Conservation (phyloP, 2,329 filamentous ascomycete species). For the Massarina eburnea region DNA sequence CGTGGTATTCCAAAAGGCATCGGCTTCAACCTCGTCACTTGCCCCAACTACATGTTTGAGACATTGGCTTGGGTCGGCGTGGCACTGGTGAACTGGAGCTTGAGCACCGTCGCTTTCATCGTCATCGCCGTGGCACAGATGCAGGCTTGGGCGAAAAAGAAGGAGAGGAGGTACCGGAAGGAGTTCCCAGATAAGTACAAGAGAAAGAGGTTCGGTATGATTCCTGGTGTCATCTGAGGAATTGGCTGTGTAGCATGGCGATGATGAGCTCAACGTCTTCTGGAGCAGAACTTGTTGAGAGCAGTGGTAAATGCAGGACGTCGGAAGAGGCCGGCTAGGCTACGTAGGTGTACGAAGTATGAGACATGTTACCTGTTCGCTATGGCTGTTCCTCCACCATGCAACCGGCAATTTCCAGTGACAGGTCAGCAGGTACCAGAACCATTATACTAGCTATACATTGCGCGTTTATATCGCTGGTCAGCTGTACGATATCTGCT, state of each 20-base stretch:
- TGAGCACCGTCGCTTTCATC: conserved; percentile 76
- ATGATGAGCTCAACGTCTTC: neutral
- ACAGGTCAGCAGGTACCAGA: neutral
- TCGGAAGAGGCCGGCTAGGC: neutral
- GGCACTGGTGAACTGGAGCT: conserved; percentile 75
- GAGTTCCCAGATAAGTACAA: conserved; percentile 94
- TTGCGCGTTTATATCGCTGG: no score
- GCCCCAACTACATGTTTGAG: conserved; percentile 97
- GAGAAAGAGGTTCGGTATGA: conserved; percentile 84
- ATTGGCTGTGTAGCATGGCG: neutral
- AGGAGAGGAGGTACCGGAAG: conserved; percentile 85
- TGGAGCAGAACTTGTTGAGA: no score
- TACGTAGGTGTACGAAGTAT: neutral
- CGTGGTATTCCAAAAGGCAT: conserved; percentile 85
- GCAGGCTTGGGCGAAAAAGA: conserved; percentile 85
- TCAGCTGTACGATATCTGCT: no score
- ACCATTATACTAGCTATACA: no score
- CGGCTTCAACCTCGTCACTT: conserved; percentile 84
- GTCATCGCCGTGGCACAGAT: conserved; percentile 74
- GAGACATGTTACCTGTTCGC: neutral
- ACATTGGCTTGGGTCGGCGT: conserved; percentile 83
- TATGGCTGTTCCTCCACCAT: conserved; percentile 1
- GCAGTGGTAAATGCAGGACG: neutral
- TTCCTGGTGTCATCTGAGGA: conserved; percentile 71
- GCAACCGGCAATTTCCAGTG: neutral